Base-by-base conservation (phyloP, 495 filamentous ascomycete species). In the Lichenothelia convexa region DNA sequence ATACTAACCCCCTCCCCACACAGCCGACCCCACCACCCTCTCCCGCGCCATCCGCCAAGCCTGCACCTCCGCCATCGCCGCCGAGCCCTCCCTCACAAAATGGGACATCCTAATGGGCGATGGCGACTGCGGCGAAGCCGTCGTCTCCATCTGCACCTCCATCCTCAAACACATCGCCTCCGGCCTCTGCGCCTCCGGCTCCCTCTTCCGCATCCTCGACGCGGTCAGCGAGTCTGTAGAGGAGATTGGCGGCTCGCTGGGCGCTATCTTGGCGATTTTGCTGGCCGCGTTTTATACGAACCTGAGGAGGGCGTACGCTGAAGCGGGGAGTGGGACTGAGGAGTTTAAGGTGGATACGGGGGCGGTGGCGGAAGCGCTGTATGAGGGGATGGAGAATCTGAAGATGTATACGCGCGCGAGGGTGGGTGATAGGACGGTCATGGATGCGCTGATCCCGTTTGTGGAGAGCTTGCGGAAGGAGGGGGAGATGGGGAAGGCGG, bases 41-140 rank as follows among this genome's bases (percentile, higher is more conserved):
- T 64, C 71, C 18, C 54, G 45, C 17, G 67, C 67, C 44, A 51
- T 75, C 3, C 57, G 63, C 5, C 47, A 46, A 26, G 71, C 68
- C 2, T 69, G 64, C 55, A 47, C 61, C 12, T 58, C 53, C 3
- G 59, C 68, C 16, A 57, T 70, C 22, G 54, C 47, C 12, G 63
- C 69, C 1, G 71, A 75, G 47, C 71, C 71, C 0, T 59, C 67
- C 36, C 51, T 75, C 23, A 75, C 71, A 1, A 64, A 63, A 41
- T 75, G 63, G 63, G 71, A 75, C 50, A 68, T 68, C 20, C 52
- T 70, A 36, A 75, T 75, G 71, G 71, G 71, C 22, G 71, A 75
- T 48, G 71, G 71, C 7, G 71, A 75, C 47, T 75, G 71, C 45
- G 71, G 71, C 17, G 63, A 74, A 54, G 70, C 68, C 11, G 60